A percentile compares a stretch with the other conserved stretches of the same genome.
These are phyloP conservation scores for Meyerozyma athensensis DNA, from an alignment of 1,139 yeast species.

Conservation along the genomic window DNA sequence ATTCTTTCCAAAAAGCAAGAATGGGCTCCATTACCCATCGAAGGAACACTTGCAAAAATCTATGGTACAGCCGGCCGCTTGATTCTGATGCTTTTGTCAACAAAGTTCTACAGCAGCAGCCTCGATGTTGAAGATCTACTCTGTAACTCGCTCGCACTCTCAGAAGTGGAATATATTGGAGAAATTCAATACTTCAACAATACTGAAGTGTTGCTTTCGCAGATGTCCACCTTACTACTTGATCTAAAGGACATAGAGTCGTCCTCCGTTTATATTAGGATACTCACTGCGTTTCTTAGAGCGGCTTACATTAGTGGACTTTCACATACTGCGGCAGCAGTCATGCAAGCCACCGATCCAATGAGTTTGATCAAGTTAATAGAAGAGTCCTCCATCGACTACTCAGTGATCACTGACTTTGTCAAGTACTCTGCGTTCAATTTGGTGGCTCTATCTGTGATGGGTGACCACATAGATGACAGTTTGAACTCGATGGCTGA, in stretches of 20 bases:
- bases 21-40: background rate
- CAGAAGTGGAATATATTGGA: background rate
- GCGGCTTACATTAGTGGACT: slow-evolving; percentile 23
- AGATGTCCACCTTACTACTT: background rate
- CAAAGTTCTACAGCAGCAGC: background rate
- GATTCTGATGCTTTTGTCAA: background rate
- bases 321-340: slow-evolving; percentile 16
- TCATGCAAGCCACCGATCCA: slow-evolving; percentile 9
- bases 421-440: slow-evolving; percentile 32
- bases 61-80: background rate
- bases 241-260: background rate
- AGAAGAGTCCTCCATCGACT: slow-evolving; percentile 13
- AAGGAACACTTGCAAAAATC: background rate
- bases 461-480: slow-evolving; percentile 4
- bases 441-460: slow-evolving; percentile 19
- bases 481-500: slow-evolving; percentile 16
- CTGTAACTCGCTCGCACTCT: background rate
- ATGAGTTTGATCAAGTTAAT: slow-evolving; percentile 11
- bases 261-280: background rate
- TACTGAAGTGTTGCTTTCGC: background rate
- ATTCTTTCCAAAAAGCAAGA: slow-evolving; percentile 1
- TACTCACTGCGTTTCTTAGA: slow-evolving; percentile 18
- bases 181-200: slow-evolving; percentile 2
- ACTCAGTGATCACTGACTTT: slow-evolving; percentile 20
- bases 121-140: background rate